phyloP scores from a whole-genome alignment of 495 filamentous ascomycete species.

The Penicillium flavigenum region DNA sequence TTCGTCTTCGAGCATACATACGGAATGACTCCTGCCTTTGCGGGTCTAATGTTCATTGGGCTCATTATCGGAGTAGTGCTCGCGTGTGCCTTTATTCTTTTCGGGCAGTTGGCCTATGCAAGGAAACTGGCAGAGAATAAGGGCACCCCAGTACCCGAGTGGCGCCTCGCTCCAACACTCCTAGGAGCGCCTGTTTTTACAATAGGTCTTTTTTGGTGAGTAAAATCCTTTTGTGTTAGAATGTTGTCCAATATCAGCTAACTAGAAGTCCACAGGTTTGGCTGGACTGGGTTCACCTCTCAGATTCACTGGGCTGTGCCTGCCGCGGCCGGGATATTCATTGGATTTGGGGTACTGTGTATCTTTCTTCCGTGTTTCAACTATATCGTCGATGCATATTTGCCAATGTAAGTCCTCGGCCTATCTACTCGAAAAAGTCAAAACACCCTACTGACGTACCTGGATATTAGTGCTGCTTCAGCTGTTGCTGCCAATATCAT shows the following conservation, averaged over 20 bases:
- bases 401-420: conserved; percentile 62
- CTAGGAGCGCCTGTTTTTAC: conserved; percentile 52
- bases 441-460: neutral
- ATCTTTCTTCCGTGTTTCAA: conserved; percentile 44
- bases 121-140: conserved; percentile 34
- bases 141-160: conserved; percentile 38
- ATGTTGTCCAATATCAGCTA: neutral
- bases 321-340: conserved; percentile 31
- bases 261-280: conserved; percentile 35
- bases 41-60: conserved; percentile 41
- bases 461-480: conserved; percentile 62
- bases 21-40: conserved; percentile 36
- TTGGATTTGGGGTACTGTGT: conserved; percentile 38
- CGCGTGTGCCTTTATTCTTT: conserved; percentile 30
- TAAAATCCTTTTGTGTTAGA: neutral
- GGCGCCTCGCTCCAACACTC: conserved; percentile 47
- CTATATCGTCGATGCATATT: conserved; percentile 44
- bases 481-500: conserved; percentile 90
- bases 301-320: conserved; percentile 40
- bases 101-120: conserved; percentile 30
- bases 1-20: conserved; percentile 40
- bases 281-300: conserved; percentile 38
- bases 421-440: neutral
- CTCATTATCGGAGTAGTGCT: conserved; percentile 38
- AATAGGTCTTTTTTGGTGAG: conserved; percentile 56